Evolutionary conservation across 257 asterid genomes (phyloP), one percentile per base, ranked within the genome.

Genomic region (Solanum chiquidenum): DNA sequence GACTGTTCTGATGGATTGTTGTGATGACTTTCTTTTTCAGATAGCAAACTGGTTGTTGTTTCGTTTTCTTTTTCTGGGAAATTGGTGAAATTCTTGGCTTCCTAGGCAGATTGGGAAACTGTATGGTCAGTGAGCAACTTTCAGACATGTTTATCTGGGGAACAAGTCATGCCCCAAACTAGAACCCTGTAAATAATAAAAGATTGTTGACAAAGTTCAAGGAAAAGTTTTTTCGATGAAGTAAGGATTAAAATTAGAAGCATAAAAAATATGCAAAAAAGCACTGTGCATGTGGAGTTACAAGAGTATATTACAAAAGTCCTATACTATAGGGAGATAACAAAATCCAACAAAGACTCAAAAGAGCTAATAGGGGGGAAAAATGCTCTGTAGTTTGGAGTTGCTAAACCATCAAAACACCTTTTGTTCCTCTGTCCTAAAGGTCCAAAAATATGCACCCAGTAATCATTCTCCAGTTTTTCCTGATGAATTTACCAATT

Each of bases 81-180:
- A 64, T 64, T 13, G 72, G 33, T 11, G 34, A 66, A 66, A 66
- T 25, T 14, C 73, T 66, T 25, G 34, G 20, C 18, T 25, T 25
- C 73, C 35, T 66, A 66, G 35, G 73, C 4, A 25, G 35, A 25
- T 66, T 25, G 73, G 20, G 4, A 12, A 66, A 27, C 34, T 66
- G 73, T 66, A 25, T 66, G 35, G 20, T 25, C 9, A 25, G 18
- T 66, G 73, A 25, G 73, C 71, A 62, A n/a, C 71, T 8, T 62
- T 62, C 71, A 21, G 13, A 62, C 71, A 64, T 2, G 25, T 62
- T 25, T 33, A 66, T 66, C 16, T 25, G 35, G 73, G 73, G 8
- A 25, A 11, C 16, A 25, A 25, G 73, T 25, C 73, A 40, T 97
- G 99, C 89, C 99, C 99, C 96, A 97, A 87, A 89, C 99, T 95